phyloP scores from a whole-genome alignment of 2,329 filamentous ascomycete species.

The Phialophora macrospora region DNA sequence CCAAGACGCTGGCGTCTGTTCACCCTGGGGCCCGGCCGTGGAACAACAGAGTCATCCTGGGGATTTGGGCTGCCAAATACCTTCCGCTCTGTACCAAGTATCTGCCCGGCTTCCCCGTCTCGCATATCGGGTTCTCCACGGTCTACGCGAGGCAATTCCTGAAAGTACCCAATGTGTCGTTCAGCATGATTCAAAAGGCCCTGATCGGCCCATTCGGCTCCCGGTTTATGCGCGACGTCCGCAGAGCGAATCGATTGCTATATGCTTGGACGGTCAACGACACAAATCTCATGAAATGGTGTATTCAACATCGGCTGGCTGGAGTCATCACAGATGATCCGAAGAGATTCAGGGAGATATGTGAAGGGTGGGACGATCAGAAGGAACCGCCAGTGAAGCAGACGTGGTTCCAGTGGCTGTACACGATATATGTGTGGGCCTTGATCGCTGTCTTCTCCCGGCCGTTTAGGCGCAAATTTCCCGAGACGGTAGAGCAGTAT shows the following conservation, averaged over 20 bases:
- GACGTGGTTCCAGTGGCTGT: slow-evolving; percentile 35
- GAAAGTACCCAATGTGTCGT: slow-evolving; percentile 68
- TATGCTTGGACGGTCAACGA: slow-evolving; percentile 89
- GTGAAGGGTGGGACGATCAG: slow-evolving; percentile 36
- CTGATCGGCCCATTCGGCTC: slow-evolving; percentile 71
- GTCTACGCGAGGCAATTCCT: slow-evolving; percentile 74
- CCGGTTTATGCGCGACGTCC: slow-evolving; percentile 68
- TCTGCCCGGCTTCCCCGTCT: slow-evolving; percentile 48
- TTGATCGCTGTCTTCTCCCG: slow-evolving; percentile 34
- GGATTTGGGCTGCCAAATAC: slow-evolving; percentile 79
- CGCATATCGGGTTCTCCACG: slow-evolving; percentile 51
- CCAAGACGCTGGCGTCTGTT: slow-evolving; percentile 64
- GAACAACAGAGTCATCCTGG: slow-evolving; percentile 75
- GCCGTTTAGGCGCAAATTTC: slow-evolving; percentile 33
- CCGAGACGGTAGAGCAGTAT: slow-evolving; percentile 34
- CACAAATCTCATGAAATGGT: slow-evolving; percentile 79
- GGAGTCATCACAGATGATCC: slow-evolving; percentile 89
- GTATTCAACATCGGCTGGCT: slow-evolving; percentile 68
- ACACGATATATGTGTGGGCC: slow-evolving; percentile 34
- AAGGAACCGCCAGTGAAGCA: slow-evolving; percentile 26
- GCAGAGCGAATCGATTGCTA: slow-evolving; percentile 62
- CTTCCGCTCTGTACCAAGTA: slow-evolving; percentile 66
- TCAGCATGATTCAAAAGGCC: slow-evolving; percentile 74
- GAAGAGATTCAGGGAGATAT: slow-evolving; percentile 57
- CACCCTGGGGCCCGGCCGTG: slow-evolving; percentile 61